These are phyloP conservation scores for Hordeum vulgare DNA, from an alignment of 176 grass and related monocot genomes.

Conservation along the genomic window DNA sequence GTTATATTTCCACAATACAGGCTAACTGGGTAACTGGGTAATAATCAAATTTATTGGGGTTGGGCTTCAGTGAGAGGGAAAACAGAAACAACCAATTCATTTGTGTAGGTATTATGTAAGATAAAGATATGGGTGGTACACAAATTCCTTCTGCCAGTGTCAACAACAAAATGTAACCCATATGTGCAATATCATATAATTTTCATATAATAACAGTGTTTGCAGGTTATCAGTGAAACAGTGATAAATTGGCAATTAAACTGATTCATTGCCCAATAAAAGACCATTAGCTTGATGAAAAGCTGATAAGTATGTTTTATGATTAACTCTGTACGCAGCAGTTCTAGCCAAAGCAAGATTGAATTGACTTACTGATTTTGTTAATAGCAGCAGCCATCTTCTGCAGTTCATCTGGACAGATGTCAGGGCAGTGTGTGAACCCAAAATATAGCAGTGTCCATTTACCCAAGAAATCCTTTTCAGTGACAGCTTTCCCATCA, in stretches of 20 bases:
- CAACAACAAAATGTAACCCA: neutral
- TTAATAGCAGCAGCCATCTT: conserved; percentile 78
- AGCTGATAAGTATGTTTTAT: neutral
- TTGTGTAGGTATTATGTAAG: neutral
- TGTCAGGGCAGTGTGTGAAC: conserved; percentile 86
- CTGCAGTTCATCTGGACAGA: conserved; percentile 91
- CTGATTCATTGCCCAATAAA: neutral
- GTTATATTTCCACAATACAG: neutral
- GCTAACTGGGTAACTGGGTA: neutral
- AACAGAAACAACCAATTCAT: neutral
- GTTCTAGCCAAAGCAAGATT: neutral
- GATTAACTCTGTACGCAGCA: neutral
- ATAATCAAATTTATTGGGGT: neutral
- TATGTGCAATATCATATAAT: neutral
- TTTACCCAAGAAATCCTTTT: conserved; percentile 83
- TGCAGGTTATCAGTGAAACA: neutral
- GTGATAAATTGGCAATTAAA: neutral
- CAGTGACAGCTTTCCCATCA: conserved; percentile 54
- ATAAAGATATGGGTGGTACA: neutral
- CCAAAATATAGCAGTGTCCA: conserved; percentile 90
- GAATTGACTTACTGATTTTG: conserved; percentile 61
- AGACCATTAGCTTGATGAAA: neutral
- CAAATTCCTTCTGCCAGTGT: neutral
- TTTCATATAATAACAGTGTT: neutral
- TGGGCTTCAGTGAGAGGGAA: neutral